Evolutionary conservation across 2,329 filamentous ascomycete genomes (phyloP), one percentile per base, ranked within the genome.

Genomic region (Penicillium digitatum): DNA sequence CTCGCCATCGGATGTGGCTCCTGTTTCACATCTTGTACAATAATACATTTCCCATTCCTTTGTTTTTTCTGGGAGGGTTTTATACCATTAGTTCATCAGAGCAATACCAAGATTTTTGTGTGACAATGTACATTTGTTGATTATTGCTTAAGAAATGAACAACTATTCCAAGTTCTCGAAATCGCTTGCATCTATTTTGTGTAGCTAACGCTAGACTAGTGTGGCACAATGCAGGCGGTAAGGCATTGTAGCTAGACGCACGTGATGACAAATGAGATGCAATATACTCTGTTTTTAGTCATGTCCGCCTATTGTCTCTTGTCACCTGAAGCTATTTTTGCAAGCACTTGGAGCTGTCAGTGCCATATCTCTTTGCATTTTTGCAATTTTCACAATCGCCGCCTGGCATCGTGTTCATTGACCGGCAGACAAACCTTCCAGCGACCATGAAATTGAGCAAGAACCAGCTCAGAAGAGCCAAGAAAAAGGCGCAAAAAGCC

Each of bases 401-500:
- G 20, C 14, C 20, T 26, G 20, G 16, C 32, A 18, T 5, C 9
- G 22, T 39, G n/a, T 40, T 16, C 18, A 16, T 35, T 29, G 39
- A 43, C 32, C 32, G n/a, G 14, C 32, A 34, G 22, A 22, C 32
- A 43, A 20, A 18, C 45, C 34, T n/a, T 44, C 24, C 18, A 22
- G 27, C 62, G 29, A 66, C 62, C 44, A 71, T 71, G 71, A 95
- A 93, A 79, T 86, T 88, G 79, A 91, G 88, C 72, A 97, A 96
- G 80, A 96, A 96, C 76, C 90, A 95, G 76, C 87, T 92, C 79
- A 85, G 91, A 73, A 86, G 93, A 73, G 89, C 90, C 46, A 92
- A 93, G 80, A 96, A 94, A 83, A 96, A 96, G 86, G 88, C 90
- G 67, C 85, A 90, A 71, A 95, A 95, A 78, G 86, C 86, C 68